These are phyloP conservation scores for Eucalyptus globulus DNA, from an alignment of 345 rosid species.

Conservation along the genomic window DNA sequence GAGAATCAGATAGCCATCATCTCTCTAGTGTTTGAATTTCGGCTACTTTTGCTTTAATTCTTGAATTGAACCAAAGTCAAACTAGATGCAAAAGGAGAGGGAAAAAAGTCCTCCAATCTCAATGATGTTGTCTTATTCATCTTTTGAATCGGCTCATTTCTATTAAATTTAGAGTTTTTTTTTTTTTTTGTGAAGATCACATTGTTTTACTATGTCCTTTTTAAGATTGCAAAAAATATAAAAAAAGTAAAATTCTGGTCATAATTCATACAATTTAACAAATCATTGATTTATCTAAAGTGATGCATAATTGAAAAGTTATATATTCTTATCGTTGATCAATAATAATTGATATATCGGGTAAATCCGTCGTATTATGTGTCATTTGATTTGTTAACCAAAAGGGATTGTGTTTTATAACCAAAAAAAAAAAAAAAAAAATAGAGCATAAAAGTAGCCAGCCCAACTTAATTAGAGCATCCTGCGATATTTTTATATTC, in stretches of 20 bases:
- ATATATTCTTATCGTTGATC: accelerated
- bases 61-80: background rate
- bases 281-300: background rate
- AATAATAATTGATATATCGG: background rate
- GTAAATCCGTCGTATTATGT: background rate
- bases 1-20: background rate
- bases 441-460: background rate
- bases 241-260: accelerated
- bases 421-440: no score
- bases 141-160: background rate
- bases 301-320: background rate
- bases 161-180: background rate
- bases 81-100: background rate
- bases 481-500: background rate
- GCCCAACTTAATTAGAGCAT: background rate
- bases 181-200: no score
- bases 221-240: background rate
- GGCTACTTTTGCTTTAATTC: background rate
- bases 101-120: background rate
- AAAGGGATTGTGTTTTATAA: background rate
- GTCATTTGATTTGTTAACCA: background rate
- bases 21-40: background rate
- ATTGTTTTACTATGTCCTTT: background rate
- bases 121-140: background rate
- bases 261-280: background rate